Percentiles rank a stretch among this genome's conserved stretches.
Conservation (phyloP, 75 land plant genomes). For the Larix kaempferi region DNA sequence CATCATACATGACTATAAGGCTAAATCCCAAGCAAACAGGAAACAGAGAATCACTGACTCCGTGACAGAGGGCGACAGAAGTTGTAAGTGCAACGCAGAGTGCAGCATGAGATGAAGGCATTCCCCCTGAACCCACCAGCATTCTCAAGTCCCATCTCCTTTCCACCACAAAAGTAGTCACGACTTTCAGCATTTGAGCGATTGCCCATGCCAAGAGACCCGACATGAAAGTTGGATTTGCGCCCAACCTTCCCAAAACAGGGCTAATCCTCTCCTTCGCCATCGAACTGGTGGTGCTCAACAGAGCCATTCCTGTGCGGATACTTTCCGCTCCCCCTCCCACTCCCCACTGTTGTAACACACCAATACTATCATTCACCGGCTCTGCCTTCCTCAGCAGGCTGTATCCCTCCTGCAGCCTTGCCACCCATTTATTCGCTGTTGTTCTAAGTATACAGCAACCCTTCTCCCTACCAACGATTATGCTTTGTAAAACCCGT, state of each 20-base stretch:
- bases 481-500: slow-evolving; percentile 1
- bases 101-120: slow-evolving; percentile 97
- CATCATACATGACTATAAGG: slow-evolving; percentile 98
- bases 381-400: neutral
- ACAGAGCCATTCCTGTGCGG: slow-evolving; percentile 52
- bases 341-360: neutral
- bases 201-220: slow-evolving; percentile 81
- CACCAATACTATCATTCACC: neutral
- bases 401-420: neutral
- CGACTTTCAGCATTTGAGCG: slow-evolving; percentile 77
- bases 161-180: slow-evolving; percentile 73
- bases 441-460: neutral
- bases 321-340: slow-evolving; percentile 17
- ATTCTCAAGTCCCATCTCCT: slow-evolving; percentile 74
- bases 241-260: slow-evolving; percentile 60
- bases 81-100: slow-evolving; percentile 84
- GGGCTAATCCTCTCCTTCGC: slow-evolving; percentile 71
- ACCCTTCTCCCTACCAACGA: neutral
- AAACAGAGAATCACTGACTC: slow-evolving; percentile 77
- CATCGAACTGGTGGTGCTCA: slow-evolving; percentile 66
- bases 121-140: slow-evolving; percentile 84
- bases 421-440: neutral
- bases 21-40: slow-evolving; percentile 93
- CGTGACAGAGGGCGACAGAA: slow-evolving; percentile 89
- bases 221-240: slow-evolving; percentile 90